Conservation (phyloP, 192 early-diverging fungal species). For the Neocallimastix lanati region DNA sequence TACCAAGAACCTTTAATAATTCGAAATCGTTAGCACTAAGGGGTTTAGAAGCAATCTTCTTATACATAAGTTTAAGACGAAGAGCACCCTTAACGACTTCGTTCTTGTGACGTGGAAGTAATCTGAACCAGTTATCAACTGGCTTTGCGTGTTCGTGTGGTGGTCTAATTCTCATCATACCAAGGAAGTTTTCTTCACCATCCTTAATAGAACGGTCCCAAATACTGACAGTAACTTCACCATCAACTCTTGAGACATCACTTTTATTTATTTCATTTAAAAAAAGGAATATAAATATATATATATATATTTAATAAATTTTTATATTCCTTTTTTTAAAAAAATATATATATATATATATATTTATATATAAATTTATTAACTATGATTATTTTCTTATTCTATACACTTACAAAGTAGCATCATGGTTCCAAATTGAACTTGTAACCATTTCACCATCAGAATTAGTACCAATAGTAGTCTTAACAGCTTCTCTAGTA, state of each 20-base stretch:
- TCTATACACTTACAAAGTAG: constrained; percentile 21
- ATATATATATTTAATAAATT: no score
- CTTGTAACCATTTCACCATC: constrained; percentile 3
- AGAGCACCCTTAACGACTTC: constrained; percentile 48
- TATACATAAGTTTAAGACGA: constrained; percentile 53
- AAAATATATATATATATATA: no score
- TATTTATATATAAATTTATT: no score
- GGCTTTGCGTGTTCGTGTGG: constrained; percentile 22
- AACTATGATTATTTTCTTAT: no score
- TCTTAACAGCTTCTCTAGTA: constrained; percentile 18
- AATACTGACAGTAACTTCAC: constrained; percentile 23
- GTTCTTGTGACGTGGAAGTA: constrained; percentile 22
- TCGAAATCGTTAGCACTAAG: constrained; percentile 80
- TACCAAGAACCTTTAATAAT: constrained; percentile 84
- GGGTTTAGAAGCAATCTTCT: constrained; percentile 40
- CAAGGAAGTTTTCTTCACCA: constrained; percentile 20
- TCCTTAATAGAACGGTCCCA: constrained; percentile 17
- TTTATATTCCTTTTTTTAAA: no score
- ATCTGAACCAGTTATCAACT: constrained; percentile 31
- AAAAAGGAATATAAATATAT: no score
- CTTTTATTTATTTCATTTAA: no score
- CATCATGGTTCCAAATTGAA: constrained; percentile 29
- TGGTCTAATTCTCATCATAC: constrained; percentile 25
- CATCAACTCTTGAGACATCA: constrained; percentile 21
- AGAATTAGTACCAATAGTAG: not conserved